phyloP scores from a whole-genome alignment of 257 asterid species.

The Nicotiana attenuata region DNA sequence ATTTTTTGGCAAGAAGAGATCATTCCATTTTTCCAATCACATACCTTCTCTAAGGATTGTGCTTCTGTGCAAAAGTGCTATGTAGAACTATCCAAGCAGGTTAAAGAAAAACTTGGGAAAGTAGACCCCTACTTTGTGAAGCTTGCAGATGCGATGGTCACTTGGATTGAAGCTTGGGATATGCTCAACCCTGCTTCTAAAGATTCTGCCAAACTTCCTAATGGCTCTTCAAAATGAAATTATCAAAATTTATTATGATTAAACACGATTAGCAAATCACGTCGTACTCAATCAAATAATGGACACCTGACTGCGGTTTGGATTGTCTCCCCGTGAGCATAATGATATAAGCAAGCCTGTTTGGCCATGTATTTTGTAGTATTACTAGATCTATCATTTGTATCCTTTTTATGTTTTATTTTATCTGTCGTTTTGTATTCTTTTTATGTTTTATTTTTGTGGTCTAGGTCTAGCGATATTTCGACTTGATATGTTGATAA shows the following conservation, averaged over 20 bases:
- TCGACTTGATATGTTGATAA: neutral
- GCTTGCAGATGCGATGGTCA: slow-evolving; percentile 80
- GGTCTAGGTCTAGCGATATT: neutral
- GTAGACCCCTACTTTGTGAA: slow-evolving; percentile 61
- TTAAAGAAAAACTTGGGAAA: slow-evolving; percentile 67
- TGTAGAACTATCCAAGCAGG: slow-evolving; percentile 61
- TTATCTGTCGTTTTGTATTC: neutral
- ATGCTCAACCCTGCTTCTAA: slow-evolving; percentile 48
- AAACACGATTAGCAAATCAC: neutral
- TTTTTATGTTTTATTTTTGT: neutral
- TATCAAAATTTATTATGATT: neutral
- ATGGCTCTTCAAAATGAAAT: neutral
- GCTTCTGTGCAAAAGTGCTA: slow-evolving; percentile 75
- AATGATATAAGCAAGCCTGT: neutral
- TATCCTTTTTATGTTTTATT: neutral
- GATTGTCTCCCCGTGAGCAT: neutral
- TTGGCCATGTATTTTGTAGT: neutral
- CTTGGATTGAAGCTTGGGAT: slow-evolving; percentile 95
- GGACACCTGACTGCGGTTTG: neutral
- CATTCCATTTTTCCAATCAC: slow-evolving; percentile 75
- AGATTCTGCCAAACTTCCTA: slow-evolving; percentile 10
- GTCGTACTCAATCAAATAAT: neutral
- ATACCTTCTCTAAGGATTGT: slow-evolving; percentile 51
- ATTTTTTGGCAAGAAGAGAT: slow-evolving; percentile 96
- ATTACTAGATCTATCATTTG: neutral